Base-by-base conservation (phyloP, 2,329 filamentous ascomycete species). In the Cyclaneusma minus region DNA sequence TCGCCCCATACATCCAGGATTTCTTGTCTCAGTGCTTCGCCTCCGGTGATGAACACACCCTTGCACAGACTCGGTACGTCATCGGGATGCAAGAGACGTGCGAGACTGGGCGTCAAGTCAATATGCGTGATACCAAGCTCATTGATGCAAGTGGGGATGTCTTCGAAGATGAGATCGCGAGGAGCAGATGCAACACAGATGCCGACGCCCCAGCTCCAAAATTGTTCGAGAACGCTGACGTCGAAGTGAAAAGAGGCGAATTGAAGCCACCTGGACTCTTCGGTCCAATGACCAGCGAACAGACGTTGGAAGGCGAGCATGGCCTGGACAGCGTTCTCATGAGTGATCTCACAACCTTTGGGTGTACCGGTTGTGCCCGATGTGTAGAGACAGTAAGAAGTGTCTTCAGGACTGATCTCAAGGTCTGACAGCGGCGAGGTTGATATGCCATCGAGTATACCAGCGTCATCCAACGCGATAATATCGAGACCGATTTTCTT, bases 201-300 rank as follows among this genome's bases (percentile, higher is more conserved):
- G 2, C 84, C 84, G 1, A 89, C 79, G 15, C 77, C 83, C 85
- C 85, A 94, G 31, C 76, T 89, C 83, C 83, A 94, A 47, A 87
- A 94, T 42, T 93, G 85, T 44, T 94, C 85, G 1, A 94, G 61
- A 0, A 94, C 79, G 2, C 81, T 89, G 4, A 94, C 85, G 41
- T 94, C 87, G 34, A 94, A 94, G 48, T 93, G 87, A 30, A 93
- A 82, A 0, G 83, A 85, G 2, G 87, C 87, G 44, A 94, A 94
- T 44, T 94, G 87, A 1, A 94, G 59, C 76, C 83, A 94, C 31
- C 78, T 69, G 0, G 84, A 91, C 0, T 64, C 45, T 0, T 58
- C 41, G 21, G 77, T 63, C 80, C 83, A 92, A 40, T 82, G 77
- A 0, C 64, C 70, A 4, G 53, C 50, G 43, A 94, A 93, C 0